Evolutionary conservation across 768 basidiomycete species (phyloP).

Genomic region (Trametes elegans): DNA sequence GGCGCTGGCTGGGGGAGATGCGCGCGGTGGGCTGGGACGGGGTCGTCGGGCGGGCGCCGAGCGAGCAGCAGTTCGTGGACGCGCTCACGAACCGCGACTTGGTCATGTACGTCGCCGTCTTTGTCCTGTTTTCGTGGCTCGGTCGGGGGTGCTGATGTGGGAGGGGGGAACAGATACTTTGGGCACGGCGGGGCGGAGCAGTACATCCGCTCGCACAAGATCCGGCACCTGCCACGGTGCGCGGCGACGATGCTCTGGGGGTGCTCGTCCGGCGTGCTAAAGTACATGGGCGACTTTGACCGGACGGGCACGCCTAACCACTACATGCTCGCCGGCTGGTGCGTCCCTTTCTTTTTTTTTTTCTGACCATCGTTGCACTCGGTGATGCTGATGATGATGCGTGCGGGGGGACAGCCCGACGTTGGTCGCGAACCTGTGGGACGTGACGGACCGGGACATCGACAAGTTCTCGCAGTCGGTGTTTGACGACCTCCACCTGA

Average conservation of each 20-base stretch:
- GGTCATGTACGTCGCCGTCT: constrained; percentile 70
- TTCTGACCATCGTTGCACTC: neutral
- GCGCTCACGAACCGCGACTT: constrained; percentile 76
- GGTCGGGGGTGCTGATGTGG: neutral
- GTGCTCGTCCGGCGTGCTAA: constrained; percentile 88
- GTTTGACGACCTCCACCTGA: constrained; percentile 67
- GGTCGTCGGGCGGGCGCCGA: constrained; percentile 68
- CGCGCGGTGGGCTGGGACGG: constrained; percentile 79
- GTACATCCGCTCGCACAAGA: constrained; percentile 84
- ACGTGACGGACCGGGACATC: constrained; percentile 96
- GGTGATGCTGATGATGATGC: neutral
- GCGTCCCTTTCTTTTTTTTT: constrained; percentile 34
- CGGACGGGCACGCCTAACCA: constrained; percentile 88
- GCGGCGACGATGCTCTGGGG: constrained; percentile 98
- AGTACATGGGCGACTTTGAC: constrained; percentile 94
- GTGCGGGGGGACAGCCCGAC: constrained; percentile 61
- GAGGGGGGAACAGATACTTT: constrained; percentile 71
- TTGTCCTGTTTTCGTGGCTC: neutral
- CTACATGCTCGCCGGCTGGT: constrained; percentile 99
- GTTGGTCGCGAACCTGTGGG: constrained; percentile 94
- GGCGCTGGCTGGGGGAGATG: constrained; percentile 76
- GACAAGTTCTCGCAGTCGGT: constrained; percentile 89
- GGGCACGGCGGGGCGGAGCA: constrained; percentile 97
- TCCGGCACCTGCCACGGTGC: constrained; percentile 79
- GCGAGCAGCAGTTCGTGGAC: constrained; percentile 78